These are phyloP conservation scores for Thalia dealbata DNA, from an alignment of 176 grass and related monocot species.

Conservation along the genomic window DNA sequence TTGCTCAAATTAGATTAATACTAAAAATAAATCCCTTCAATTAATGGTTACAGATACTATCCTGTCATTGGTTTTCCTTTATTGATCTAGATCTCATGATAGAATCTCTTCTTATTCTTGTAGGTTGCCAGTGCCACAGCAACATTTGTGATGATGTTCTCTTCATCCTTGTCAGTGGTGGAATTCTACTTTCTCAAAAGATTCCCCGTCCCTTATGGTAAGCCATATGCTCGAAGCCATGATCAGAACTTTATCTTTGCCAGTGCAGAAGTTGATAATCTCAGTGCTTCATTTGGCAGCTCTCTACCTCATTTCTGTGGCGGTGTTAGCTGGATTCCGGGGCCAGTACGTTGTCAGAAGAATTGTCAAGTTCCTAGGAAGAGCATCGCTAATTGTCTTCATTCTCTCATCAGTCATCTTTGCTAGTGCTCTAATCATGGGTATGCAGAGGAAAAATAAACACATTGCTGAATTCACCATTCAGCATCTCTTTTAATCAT, in stretches of 20 bases:
- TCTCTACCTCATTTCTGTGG: constrained; percentile 59
- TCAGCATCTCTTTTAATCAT: background rate
- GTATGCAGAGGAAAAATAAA: constrained; percentile 21
- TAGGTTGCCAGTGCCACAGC: constrained; percentile 96
- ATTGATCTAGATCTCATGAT: background rate
- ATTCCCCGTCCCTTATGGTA: constrained; percentile 92
- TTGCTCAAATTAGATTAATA: too few species aligned
- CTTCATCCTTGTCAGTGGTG: constrained; percentile 86
- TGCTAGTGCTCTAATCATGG: constrained; percentile 87
- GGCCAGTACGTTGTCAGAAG: constrained; percentile 80
- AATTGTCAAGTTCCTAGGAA: constrained; percentile 56
- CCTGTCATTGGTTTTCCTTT: too few species aligned
- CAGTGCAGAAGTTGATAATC: background rate
- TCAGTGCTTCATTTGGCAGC: constrained; percentile 33
- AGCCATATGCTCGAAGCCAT: background rate
- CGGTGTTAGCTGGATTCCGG: constrained; percentile 88
- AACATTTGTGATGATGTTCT: constrained; percentile 99
- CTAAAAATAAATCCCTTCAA: too few species aligned
- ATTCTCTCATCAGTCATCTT: constrained; percentile 93
- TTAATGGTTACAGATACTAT: too few species aligned
- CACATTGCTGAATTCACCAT: background rate
- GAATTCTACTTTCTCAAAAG: constrained; percentile 82
- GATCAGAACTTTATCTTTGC: background rate
- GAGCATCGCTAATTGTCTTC: constrained; percentile 84
- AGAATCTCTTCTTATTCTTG: background rate